These are phyloP conservation scores for Umbelopsis vinacea DNA, from an alignment of 192 early-diverging fungal genomes.

Conservation along the genomic window DNA sequence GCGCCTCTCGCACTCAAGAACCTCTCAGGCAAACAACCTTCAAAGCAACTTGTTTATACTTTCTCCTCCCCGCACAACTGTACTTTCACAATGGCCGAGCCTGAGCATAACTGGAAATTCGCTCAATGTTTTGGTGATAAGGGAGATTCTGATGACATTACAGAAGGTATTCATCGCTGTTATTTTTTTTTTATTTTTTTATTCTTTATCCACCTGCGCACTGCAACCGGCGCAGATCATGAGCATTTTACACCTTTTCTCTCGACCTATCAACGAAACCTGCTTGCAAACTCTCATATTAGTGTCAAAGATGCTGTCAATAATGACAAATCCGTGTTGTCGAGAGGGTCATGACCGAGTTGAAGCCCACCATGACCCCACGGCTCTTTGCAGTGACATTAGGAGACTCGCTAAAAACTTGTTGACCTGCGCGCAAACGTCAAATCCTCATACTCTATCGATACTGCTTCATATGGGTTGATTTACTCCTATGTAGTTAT, in stretches of 20 bases:
- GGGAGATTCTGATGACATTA: slow-evolving; percentile 97
- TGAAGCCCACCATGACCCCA: neutral
- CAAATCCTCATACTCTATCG: too few relatives aligned
- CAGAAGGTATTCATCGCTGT: slow-evolving; percentile 84
- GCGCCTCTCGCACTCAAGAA: slow-evolving; percentile 19
- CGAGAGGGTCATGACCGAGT: slow-evolving; percentile 12
- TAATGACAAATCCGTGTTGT: neutral
- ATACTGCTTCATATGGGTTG: too few relatives aligned
- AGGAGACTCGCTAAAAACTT: too few relatives aligned
- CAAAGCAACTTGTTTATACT: neutral
- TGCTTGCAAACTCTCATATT: neutral
- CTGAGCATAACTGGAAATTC: slow-evolving; percentile 80
- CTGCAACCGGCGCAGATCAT: neutral
- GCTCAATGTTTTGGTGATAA: slow-evolving; percentile 99
- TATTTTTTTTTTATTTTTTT: slow-evolving; percentile 9
- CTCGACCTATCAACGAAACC: neutral
- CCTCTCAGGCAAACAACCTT: neutral
- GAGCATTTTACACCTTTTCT: neutral
- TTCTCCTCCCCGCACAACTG: slow-evolving; percentile 16
- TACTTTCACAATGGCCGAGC: slow-evolving; percentile 34
- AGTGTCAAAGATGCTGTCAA: neutral
- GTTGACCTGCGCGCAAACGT: too few relatives aligned
- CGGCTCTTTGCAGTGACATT: neutral
- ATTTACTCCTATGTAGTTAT: neutral
- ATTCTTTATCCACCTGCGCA: neutral